These are phyloP conservation scores for Plasmopara viticola DNA, from an alignment of 352 stramenopile genomes.

Conservation along the genomic window DNA sequence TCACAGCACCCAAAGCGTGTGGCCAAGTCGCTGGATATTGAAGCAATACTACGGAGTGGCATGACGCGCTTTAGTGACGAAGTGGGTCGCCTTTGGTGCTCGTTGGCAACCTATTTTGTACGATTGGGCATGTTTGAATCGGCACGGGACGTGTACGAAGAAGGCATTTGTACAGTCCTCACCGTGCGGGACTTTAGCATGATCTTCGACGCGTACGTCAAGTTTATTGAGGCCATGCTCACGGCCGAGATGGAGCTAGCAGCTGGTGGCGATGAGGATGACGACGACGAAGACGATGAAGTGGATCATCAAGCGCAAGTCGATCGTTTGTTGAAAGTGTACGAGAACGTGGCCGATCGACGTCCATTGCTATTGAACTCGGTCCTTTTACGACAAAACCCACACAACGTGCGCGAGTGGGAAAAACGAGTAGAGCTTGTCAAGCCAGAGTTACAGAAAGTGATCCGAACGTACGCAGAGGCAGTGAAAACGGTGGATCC, in stretches of 20 bases:
- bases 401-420: conserved; percentile 97
- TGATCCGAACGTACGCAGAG: conserved; percentile 84
- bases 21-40: conserved; percentile 88
- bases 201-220: conserved; percentile 98
- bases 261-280: conserved; percentile 41
- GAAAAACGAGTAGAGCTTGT: conserved; percentile 91
- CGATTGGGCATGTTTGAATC: conserved; percentile 94
- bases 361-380: conserved; percentile 92
- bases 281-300: conserved; percentile 57
- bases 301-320: conserved; percentile 62
- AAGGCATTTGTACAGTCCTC: conserved; percentile 65
- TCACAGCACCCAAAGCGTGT: conserved; percentile 91
- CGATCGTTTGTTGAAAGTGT: conserved; percentile 78
- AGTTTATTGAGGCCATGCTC: conserved; percentile 97
- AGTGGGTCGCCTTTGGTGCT: conserved; percentile 96
- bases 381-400: conserved; percentile 98
- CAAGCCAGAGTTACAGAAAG: conserved; percentile 43
- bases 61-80: conserved; percentile 93
- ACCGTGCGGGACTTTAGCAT: conserved; percentile 96
- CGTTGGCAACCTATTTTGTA: conserved; percentile 97
- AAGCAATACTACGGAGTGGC: conserved; percentile 92
- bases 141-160: conserved; percentile 95
- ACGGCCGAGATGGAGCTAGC: conserved; percentile 92
- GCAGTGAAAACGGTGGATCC: conserved; percentile 91
- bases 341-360: conserved; percentile 91